phyloP scores from a whole-genome alignment of 1,139 yeast species.

The Pichia sp. region DNA sequence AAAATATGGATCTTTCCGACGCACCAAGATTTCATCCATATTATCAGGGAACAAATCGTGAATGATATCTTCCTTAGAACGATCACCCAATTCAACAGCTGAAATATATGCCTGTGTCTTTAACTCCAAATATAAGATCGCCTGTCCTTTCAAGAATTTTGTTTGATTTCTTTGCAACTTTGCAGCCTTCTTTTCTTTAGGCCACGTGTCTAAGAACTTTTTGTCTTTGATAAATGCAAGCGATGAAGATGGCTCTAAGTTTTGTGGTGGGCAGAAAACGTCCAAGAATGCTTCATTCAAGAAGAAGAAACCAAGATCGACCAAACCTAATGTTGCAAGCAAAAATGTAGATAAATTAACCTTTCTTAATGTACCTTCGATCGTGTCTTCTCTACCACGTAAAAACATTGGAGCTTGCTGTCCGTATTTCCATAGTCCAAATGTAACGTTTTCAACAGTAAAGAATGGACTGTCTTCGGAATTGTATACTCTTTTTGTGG shows the following conservation, averaged over 20 bases:
- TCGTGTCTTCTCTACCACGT: constrained; percentile 59
- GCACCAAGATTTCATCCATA: constrained; percentile 53
- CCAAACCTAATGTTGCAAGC: constrained; percentile 78
- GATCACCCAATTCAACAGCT: constrained; percentile 73
- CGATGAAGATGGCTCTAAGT: constrained; percentile 36
- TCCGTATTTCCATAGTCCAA: constrained; percentile 66
- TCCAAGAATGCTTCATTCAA: constrained; percentile 81
- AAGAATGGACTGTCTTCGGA: constrained; percentile 67
- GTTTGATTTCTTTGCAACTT: constrained; percentile 23
- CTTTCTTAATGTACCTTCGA: constrained; percentile 72
- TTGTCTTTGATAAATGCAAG: constrained; percentile 26
- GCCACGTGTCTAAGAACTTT: constrained; percentile 4
- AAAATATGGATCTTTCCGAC: constrained; percentile 43
- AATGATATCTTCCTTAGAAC: constrained; percentile 65
- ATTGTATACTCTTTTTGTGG: constrained; percentile 57
- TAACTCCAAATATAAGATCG: constrained; percentile 74
- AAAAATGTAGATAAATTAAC: constrained; percentile 86
- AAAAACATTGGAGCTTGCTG: constrained; percentile 57
- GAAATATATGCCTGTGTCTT: constrained; percentile 96
- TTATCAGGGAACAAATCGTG: constrained; percentile 75
- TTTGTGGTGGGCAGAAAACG: constrained; percentile 69
- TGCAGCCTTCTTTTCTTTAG: constrained; percentile 10
- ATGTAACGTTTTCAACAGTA: constrained; percentile 49
- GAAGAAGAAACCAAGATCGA: constrained; percentile 85
- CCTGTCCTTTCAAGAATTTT: constrained; percentile 76